A percentile compares a stretch with the other conserved stretches of the same genome.
These are phyloP conservation scores for Ambrosia hybrid DNA, from an alignment of 140 eudicot genomes.

Conservation along the genomic window DNA sequence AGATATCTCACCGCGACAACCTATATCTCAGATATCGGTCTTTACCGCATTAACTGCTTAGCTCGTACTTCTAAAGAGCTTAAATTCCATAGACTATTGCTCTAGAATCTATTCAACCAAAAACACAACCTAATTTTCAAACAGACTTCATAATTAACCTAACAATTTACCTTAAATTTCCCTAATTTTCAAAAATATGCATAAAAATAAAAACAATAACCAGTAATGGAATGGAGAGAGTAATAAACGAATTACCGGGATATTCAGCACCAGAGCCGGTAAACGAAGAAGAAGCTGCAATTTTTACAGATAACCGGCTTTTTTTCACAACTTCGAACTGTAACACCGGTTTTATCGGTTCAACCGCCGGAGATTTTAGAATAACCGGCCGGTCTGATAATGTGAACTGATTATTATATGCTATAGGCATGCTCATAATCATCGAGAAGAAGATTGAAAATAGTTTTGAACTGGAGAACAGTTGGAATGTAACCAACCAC, in stretches of 20 bases:
- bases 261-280: slow-evolving; percentile 32
- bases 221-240: slow-evolving; percentile 1
- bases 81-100: too few species aligned
- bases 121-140: background rate
- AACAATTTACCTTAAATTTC: too few species aligned
- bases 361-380: slow-evolving; percentile 8
- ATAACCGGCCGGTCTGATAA: slow-evolving; percentile 12
- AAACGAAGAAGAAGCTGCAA: slow-evolving; percentile 39
- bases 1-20: too few species aligned
- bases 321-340: background rate
- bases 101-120: too few species aligned
- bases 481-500: background rate
- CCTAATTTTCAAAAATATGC: background rate
- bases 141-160: background rate
- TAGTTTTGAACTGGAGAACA: background rate
- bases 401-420: slow-evolving; percentile 17
- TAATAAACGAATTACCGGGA: slow-evolving; percentile 37
- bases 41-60: too few species aligned
- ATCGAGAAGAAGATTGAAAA: background rate
- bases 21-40: too few species aligned
- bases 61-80: too few species aligned
- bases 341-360: slow-evolving; percentile 12
- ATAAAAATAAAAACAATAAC: background rate
- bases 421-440: slow-evolving; percentile 20
- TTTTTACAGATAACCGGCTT: slow-evolving; percentile 10